Conservation (phyloP, 129 eudicot species). For the Flaveria bidentis region DNA sequence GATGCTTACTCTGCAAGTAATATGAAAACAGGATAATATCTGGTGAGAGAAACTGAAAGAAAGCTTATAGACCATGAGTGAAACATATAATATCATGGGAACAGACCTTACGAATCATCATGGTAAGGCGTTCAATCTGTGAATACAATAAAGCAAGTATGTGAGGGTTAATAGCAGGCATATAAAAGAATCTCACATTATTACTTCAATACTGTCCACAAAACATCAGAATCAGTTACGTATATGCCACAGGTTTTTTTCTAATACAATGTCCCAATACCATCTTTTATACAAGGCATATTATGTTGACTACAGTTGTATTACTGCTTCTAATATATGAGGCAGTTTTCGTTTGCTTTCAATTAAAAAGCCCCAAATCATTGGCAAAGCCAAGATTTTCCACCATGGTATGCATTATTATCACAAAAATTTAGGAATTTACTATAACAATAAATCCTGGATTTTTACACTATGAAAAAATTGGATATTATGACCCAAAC, state of each 20-base stretch:
- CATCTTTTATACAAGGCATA: neutral
- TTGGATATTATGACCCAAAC: neutral
- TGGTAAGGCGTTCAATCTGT: constrained; percentile 79
- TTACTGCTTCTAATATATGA: neutral
- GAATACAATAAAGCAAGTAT: constrained; percentile 24
- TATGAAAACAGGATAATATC: neutral
- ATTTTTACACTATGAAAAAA: neutral
- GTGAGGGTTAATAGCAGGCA: constrained; percentile 24
- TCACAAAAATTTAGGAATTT: neutral
- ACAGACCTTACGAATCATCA: constrained; percentile 74
- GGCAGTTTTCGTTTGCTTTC: neutral
- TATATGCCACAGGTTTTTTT: neutral
- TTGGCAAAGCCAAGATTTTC: constrained; percentile 6
- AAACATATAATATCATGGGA: constrained; percentile 10
- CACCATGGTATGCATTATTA: neutral
- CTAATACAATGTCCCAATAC: neutral
- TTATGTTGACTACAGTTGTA: neutral
- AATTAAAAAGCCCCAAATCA: neutral
- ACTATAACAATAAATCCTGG: neutral
- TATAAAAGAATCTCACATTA: constrained; percentile 1
- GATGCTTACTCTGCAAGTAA: constrained; percentile 67
- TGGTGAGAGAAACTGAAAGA: constrained; percentile 27
- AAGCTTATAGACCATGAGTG: constrained; percentile 10
- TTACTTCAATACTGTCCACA: constrained; percentile 2
- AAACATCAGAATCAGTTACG: neutral